These are phyloP conservation scores for Geotrichum restrictum DNA, from an alignment of 1,139 yeast genomes.

Conservation along the genomic window DNA sequence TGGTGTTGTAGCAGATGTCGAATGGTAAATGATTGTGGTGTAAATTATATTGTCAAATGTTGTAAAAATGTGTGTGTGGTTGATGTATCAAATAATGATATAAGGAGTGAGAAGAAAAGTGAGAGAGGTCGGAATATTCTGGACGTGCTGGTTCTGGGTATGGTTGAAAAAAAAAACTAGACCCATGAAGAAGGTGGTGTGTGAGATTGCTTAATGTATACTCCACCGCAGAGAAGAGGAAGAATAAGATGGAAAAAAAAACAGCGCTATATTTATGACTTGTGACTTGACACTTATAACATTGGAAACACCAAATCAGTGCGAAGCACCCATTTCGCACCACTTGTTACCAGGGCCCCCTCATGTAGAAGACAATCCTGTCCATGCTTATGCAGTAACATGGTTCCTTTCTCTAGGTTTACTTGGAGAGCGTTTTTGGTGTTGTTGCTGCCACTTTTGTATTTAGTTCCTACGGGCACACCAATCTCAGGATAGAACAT, in stretches of 20 bases:
- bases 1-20: no score
- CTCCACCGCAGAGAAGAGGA: no score
- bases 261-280: no score
- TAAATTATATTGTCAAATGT: no score
- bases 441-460: constrained; percentile 24
- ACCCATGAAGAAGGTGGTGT: neutral
- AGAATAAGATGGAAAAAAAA: neutral
- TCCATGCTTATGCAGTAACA: constrained; percentile 63
- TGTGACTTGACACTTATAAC: neutral
- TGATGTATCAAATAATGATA: no score
- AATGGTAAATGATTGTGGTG: no score
- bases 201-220: no score
- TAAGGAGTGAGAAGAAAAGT: neutral
- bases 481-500: constrained; percentile 45
- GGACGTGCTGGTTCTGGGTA: no score
- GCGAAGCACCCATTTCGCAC: constrained; percentile 62
- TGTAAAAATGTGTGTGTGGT: no score
- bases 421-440: constrained; percentile 35
- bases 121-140: neutral
- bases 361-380: constrained; percentile 63
- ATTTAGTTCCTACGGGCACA: constrained; percentile 8
- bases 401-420: constrained; percentile 55
- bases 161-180: no score
- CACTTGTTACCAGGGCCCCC: constrained; percentile 51
- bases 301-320: constrained; percentile 52